Evolutionary conservation across 2,329 filamentous ascomycete genomes (phyloP), one percentile per base, ranked within the genome.

Genomic region (Polychaeton citri): DNA sequence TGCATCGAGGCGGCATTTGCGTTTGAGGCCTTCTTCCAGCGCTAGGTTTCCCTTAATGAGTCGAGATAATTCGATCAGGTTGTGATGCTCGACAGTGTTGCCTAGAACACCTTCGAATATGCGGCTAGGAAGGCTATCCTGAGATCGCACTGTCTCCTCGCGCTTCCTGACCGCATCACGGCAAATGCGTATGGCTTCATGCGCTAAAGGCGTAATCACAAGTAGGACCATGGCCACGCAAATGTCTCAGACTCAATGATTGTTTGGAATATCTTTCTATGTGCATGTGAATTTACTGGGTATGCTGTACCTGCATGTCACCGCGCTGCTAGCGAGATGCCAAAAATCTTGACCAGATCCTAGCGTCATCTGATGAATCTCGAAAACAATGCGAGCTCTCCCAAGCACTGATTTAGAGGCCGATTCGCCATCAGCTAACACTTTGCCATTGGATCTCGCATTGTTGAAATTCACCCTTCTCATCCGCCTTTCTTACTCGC

Each of bases 41-140:
- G 18, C 15, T 21, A 38, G 19, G 10, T 41, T 32, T 19, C 54
- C 46, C 21, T 48, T 44, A 43, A 63, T 67, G 5, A 81, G 57
- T 43, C 62, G 71, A 54, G 77, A 77, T 0, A 85, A 57, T 28
- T 71, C 59, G 35, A 87, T 58, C 13, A 87, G 61, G 49, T 87
- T 79, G 35, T 63, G 59, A 53, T 88, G 82, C 2, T 79, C 75
- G 46, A 88, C 78, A 19, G 82, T 74, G 34, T 79, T 81, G 21
- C 74, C 50, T 37, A 9, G 40, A 34, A n/a, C 47, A 35, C 26
- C 34, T 40, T 44, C 39, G n/a, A n/a, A n/a, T n/a, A n/a, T n/a
- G n/a, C n/a, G n/a, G n/a, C n/a, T n/a, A n/a, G n/a, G n/a, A n/a
- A n/a, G n/a, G n/a, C n/a, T n/a, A n/a, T n/a, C n/a, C n/a, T n/a